A percentile compares a stretch with the other conserved stretches of the same genome.
Evolutionary conservation across 2,329 filamentous ascomycete species (phyloP).

Genomic region (Pestalotiopsis sp.): DNA sequence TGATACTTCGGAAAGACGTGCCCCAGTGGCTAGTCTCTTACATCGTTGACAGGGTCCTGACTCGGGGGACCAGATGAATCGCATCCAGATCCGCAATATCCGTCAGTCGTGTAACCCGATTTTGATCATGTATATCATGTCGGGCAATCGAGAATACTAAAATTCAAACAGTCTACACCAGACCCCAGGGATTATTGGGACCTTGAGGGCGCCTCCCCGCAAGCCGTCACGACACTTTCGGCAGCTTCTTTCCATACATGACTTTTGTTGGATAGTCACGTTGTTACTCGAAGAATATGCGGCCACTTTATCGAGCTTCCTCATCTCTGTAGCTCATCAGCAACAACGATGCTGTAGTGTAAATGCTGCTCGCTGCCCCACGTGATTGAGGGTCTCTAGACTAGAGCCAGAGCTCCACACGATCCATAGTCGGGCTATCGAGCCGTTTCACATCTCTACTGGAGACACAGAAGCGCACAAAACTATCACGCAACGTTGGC

Average conservation of each 20-base stretch:
- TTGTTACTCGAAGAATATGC: not conserved
- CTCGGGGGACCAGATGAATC: too few relatives aligned
- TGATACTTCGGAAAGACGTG: too few relatives aligned
- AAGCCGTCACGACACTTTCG: not conserved
- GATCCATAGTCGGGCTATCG: not conserved
- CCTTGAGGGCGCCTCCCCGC: not conserved
- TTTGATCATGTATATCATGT: too few relatives aligned
- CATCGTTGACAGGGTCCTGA: too few relatives aligned
- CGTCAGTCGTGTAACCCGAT: too few relatives aligned
- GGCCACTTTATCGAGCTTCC: not conserved
- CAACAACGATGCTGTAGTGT: not conserved
- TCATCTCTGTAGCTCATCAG: not conserved
- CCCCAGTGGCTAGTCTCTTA: too few relatives aligned
- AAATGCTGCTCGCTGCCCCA: not conserved
- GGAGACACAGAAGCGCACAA: not conserved
- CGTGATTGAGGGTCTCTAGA: not conserved
- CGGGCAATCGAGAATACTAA: too few relatives aligned
- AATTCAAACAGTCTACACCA: too few relatives aligned
- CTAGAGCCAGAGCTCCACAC: not conserved
- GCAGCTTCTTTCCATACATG: not conserved
- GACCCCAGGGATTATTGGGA: too few relatives aligned
- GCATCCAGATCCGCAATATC: too few relatives aligned
- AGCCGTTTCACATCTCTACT: slow-evolving; percentile 5
- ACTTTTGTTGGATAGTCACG: not conserved
- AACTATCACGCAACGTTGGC: not conserved